Base-by-base conservation (phyloP, 352 stramenopile species). In the Phytophthora ramorum region DNA sequence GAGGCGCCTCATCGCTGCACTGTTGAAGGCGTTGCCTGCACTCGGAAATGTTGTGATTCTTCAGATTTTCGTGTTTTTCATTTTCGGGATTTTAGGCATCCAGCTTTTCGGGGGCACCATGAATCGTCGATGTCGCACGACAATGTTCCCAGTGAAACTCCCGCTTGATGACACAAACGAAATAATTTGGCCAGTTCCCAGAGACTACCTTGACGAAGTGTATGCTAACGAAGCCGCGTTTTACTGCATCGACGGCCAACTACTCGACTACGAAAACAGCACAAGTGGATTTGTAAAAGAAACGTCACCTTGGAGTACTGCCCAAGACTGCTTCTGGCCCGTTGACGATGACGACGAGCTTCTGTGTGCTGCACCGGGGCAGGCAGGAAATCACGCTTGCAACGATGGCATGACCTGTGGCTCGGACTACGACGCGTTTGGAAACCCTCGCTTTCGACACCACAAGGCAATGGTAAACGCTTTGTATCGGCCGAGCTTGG, bases 251-350 rank as follows among this genome's bases (percentile, higher is more conserved):
- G 56, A 78, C 0, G 65, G 2, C 0, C 71, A 61, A 0, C 52
- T 82, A 49, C 61, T 90, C 13, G 82, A 88, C 10, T 87, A 89
- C 46, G 74, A 81, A n/a, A 77, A 91, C 65, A 63, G 54, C 2
- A 69, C 30, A 2, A 58, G 50, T 3, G 34, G 37, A 0, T 93
- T 70, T 60, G 81, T 74, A 32, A 87, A 93, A 46, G 89, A 92
- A 46, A 89, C 75, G 1, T 93, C 85, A 0, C 80, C 83, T 14
- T 96, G 85, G 87, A 63, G 58, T 32, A 79, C 41, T 0, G 67
- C 86, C 3, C 80, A 87, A 56, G 75, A 95, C 57, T 98, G 95
- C 56, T 97, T 97, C 55, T 98, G 95, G 95, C 94, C 93, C 9
- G 80, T 98, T 40, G 87, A 98, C 69, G 47, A 79, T 2, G 49